Base-by-base conservation (phyloP, 306 rosid genomes). In the Gleditsia sinensis region DNA sequence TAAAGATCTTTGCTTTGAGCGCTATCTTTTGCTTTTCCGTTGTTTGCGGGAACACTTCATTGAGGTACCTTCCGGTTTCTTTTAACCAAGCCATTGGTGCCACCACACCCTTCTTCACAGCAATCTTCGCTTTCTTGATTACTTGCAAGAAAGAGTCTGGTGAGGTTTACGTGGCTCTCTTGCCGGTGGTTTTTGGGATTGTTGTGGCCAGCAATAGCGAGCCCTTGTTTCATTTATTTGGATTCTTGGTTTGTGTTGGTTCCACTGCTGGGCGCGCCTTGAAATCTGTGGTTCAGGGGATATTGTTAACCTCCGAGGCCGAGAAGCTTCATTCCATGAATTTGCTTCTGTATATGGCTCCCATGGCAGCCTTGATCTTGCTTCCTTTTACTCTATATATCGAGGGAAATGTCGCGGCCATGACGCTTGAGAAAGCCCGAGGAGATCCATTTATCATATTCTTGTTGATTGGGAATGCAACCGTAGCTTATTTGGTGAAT, bases 261-360 rank as follows among this genome's bases (percentile, higher is more conserved):
- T 94, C 98, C 0, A 91, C 98, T 0, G 97, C 98, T 0, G 98
- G 96, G 0, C 86, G 98, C 23, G 98, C 98, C 0, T 61, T 94
- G 77, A 94, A 94, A 71, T 89, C 95, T 0, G 97, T 94, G 3
- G 93, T 94, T 25, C 98, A 91, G 72, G 98, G 97, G 65, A 63
- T 94, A 12, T 7, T 94, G 5, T 69, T 94, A 19, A 82, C 97
- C 1, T 86, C 94, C 0, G 97, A 94, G 0, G 84, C 90, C 6
- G 97, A 94, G 82, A 94, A 90, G 87, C 97, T 94, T 23, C 94
- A 94, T 56, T 94, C 98, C 0, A 88, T 94, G 98, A 94, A 94
- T 68, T 49, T 94, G 61, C 81, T 94, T n/a, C 86, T 92, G 1
- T 94, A 89, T 61, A 94, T 94, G 98, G 98, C 98, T 14, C 97